Conservation (phyloP, 768 basidiomycete genomes). For the Amylocystis lapponica region DNA sequence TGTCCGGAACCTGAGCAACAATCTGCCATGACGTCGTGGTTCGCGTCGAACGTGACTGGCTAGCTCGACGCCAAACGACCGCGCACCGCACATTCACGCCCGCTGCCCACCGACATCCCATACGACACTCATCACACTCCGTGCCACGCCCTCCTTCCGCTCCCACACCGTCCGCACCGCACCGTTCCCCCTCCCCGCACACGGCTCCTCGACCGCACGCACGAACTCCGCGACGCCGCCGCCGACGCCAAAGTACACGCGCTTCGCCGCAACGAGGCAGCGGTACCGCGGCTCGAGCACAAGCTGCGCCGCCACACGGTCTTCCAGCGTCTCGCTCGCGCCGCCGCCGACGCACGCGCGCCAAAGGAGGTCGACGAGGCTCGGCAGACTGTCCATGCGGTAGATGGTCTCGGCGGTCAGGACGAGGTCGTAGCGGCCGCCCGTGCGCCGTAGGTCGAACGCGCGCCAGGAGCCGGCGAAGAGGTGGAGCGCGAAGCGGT, state of each 20-base stretch:
- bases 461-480: slow-evolving; percentile 78
- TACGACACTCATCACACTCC: slow-evolving; percentile 58
- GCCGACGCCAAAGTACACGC: slow-evolving; percentile 93
- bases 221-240: slow-evolving; percentile 79
- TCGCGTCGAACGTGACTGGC: too few species aligned
- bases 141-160: slow-evolving; percentile 59
- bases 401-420: slow-evolving; percentile 96
- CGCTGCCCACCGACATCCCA: slow-evolving; percentile 49
- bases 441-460: slow-evolving; percentile 31
- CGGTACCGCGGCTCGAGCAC: slow-evolving; percentile 16
- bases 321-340: not conserved
- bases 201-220: slow-evolving; percentile 39
- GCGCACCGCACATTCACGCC: too few species aligned
- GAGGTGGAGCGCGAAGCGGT: slow-evolving; percentile 62
- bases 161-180: slow-evolving; percentile 62
- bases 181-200: slow-evolving; percentile 28
- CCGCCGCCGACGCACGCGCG: slow-evolving; percentile 25
- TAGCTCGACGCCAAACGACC: too few species aligned
- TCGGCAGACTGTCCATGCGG: slow-evolving; percentile 51
- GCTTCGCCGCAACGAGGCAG: slow-evolving; percentile 85
- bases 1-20: too few species aligned
- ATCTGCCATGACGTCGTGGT: too few species aligned
- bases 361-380: slow-evolving; percentile 52
- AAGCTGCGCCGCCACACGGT: not conserved
- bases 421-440: slow-evolving; percentile 58